Conservation (phyloP, 2,329 filamentous ascomycete species). For the Domatiomyces globalis region DNA sequence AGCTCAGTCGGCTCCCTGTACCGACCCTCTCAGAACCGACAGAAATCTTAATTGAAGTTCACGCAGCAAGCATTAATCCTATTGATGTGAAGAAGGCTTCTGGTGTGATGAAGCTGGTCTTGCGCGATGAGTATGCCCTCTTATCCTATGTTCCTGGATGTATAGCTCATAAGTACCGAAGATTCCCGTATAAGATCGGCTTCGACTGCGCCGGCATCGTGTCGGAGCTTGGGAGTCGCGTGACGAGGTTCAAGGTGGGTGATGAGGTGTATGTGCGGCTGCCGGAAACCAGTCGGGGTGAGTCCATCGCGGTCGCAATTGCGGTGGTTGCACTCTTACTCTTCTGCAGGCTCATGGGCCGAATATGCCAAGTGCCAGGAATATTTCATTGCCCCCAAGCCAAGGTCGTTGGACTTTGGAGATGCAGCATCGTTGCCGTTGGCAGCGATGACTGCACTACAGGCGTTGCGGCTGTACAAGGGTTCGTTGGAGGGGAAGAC, state of each 20-base stretch:
- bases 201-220: conserved; percentile 31
- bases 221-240: conserved; percentile 23
- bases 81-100: conserved; percentile 32
- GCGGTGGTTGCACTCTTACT: too few species aligned
- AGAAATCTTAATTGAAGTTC: conserved; percentile 22
- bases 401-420: conserved; percentile 28
- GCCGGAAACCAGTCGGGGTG: conserved; percentile 22
- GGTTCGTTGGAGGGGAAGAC: conserved; percentile 38
- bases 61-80: conserved; percentile 34
- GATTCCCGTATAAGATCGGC: conserved; percentile 33
- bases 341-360: conserved; percentile 24
- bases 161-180: conserved; percentile 6
- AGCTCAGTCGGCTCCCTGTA: conserved; percentile 11
- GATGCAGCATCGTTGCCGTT: conserved; percentile 32
- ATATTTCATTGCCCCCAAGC: conserved; percentile 27
- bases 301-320: background rate
- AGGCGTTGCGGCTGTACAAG: conserved; percentile 31
- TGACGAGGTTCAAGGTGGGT: conserved; percentile 25
- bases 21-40: conserved; percentile 9
- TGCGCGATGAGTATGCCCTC: conserved; percentile 22
- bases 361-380: conserved; percentile 26
- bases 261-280: conserved; percentile 28
- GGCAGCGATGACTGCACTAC: conserved; percentile 31
- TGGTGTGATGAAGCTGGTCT: conserved; percentile 23
- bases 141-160: background rate